These are phyloP conservation scores for Rhodotorula diobovata DNA, from an alignment of 768 basidiomycete genomes.

Conservation along the genomic window DNA sequence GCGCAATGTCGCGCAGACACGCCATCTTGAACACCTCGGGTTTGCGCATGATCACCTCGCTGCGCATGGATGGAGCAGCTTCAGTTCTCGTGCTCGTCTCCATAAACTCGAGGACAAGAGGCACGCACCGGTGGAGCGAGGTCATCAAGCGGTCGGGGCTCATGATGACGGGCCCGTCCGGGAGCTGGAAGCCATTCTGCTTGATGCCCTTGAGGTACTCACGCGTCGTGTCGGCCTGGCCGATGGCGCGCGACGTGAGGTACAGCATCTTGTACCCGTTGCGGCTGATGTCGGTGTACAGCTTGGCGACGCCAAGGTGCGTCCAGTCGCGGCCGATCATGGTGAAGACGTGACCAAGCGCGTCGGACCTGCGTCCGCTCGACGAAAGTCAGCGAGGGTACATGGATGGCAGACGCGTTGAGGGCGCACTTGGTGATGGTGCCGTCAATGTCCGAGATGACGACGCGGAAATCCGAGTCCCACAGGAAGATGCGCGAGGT, in stretches of 20 bases:
- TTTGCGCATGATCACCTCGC: conserved; percentile 97
- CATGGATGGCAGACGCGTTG: neutral
- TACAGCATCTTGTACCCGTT: conserved; percentile 99
- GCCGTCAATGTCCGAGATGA: conserved; percentile 96
- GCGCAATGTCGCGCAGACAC: conserved; percentile 86
- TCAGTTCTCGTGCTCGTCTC: neutral
- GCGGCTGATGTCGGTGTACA: conserved; percentile 88
- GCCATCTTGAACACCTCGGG: conserved; percentile 99
- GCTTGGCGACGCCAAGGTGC: conserved; percentile 89
- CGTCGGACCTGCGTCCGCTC: conserved; percentile 69
- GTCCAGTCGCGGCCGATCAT: conserved; percentile 99
- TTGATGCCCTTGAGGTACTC: conserved; percentile 91
- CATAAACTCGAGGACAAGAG: neutral
- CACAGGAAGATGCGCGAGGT: conserved; percentile 91
- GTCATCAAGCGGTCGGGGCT: conserved; percentile 93
- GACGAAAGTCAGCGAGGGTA: neutral
- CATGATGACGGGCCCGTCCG: conserved; percentile 98
- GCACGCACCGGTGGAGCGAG: conserved; percentile 76
- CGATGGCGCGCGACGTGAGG: conserved; percentile 91
- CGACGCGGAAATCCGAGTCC: conserved; percentile 83
- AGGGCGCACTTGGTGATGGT: conserved; percentile 87
- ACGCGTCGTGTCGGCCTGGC: conserved; percentile 93
- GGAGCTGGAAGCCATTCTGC: conserved; percentile 92
- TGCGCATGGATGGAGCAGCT: conserved; percentile 45
- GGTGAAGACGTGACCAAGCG: conserved; percentile 90